Conservation (phyloP, 345 rosid species). For the Melaleuca alternifolia region DNA sequence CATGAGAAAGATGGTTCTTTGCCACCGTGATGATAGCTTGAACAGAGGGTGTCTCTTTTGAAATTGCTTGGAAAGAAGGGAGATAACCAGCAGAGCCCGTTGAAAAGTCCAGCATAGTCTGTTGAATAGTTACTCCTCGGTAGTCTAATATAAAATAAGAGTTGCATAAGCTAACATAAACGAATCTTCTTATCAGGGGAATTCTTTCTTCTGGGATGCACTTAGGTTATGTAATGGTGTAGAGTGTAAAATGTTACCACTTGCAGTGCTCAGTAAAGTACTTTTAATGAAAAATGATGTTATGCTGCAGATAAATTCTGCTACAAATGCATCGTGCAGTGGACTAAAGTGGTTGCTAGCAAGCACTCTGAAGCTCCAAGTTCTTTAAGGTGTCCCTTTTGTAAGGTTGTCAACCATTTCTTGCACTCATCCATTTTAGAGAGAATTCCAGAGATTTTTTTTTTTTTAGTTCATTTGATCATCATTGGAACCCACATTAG, state of each 20-base stretch:
- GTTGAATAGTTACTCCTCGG: neutral
- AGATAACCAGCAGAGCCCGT: neutral
- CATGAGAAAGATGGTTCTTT: neutral
- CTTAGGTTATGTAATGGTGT: neutral
- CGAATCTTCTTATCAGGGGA: neutral
- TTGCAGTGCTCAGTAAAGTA: neutral
- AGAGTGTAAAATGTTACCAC: neutral
- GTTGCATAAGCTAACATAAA: neutral
- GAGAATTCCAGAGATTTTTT: neutral
- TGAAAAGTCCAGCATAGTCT: neutral
- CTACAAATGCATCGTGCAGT: constrained; percentile 61
- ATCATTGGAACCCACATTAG: neutral
- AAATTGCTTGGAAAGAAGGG: neutral
- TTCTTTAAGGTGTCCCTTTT: constrained; percentile 70
- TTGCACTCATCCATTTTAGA: neutral
- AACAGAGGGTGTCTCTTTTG: neutral
- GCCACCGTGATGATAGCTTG: neutral
- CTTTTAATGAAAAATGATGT: neutral
- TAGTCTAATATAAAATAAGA: neutral
- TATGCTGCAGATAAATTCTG: constrained; percentile 76
- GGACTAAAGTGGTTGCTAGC: constrained; percentile 64
- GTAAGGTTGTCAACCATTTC: constrained; percentile 45
- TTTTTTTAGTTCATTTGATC: neutral
- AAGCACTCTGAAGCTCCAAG: constrained; percentile 32
- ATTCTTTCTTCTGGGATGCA: neutral